Percentiles rank a stretch among this genome's conserved stretches.
phyloP scores from a whole-genome alignment of 305 asterid species.

The Plantago coronopus region DNA sequence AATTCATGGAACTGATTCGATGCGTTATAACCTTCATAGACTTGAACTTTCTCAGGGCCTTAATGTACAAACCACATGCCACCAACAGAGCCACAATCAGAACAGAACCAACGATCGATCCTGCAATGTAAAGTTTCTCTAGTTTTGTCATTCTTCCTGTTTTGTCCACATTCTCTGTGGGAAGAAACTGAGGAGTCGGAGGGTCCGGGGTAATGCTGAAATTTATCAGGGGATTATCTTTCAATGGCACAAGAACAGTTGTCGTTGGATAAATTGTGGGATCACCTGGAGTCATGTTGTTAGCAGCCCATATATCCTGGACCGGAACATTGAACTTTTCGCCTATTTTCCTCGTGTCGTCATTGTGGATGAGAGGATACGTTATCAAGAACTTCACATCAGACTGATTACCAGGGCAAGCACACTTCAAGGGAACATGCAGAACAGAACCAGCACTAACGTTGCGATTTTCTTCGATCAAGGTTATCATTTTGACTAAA shows the following conservation, averaged over 20 bases:
- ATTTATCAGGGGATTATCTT: conserved; percentile 39
- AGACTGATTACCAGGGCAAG: conserved; percentile 45
- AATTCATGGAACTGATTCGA: conserved; percentile 31
- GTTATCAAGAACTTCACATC: conserved; percentile 40
- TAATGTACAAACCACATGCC: conserved; percentile 41
- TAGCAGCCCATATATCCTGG: conserved; percentile 43
- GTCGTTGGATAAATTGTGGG: conserved; percentile 55
- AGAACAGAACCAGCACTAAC: conserved; percentile 34
- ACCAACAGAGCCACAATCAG: conserved; percentile 33
- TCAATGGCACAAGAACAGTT: conserved; percentile 56
- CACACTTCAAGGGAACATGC: conserved; percentile 54
- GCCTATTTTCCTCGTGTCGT: conserved; percentile 32
- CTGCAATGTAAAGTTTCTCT: conserved; percentile 39
- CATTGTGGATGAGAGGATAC: conserved; percentile 47
- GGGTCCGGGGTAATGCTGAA: conserved; percentile 38
- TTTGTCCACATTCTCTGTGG: conserved; percentile 29
- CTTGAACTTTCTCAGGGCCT: conserved; percentile 36
- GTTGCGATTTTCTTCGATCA: conserved; percentile 30
- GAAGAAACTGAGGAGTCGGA: conserved; percentile 51
- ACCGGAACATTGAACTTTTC: conserved; percentile 43
- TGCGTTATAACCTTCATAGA: conserved; percentile 9
- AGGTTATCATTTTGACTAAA: conserved; percentile 38
- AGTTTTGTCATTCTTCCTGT: conserved; percentile 15
- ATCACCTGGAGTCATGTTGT: conserved; percentile 32
- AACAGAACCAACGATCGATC: conserved; percentile 35